Base-by-base conservation (phyloP, 2,329 filamentous ascomycete genomes). In the Venturia aucupariae region DNA sequence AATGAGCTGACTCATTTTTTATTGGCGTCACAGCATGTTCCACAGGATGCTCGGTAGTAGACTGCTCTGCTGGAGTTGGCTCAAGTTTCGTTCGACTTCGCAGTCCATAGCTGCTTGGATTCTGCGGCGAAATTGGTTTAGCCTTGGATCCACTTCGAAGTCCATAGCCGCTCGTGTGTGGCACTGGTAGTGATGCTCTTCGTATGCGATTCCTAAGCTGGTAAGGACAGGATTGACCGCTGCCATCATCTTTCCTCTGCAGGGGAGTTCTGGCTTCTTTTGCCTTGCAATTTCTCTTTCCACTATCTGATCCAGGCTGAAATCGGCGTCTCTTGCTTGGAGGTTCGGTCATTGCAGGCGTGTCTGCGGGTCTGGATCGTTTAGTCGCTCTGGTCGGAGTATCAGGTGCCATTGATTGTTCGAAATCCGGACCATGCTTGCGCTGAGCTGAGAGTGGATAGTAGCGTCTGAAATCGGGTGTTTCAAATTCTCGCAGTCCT, bases 181-280 rank as follows among this genome's bases (percentile, higher is more conserved):
- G 51, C 30, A 22, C 51, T n/a, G 51, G 51, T 35, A 57, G 51
- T 57, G 51, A 57, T 57, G 30, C 15, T 35, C 30, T 57, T n/a
- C 30, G 27, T 35, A 22, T 35, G 27, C 51, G 51, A 57, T 11
- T 57, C 19, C 51, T 57, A 17, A 57, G 51, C 19, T 57, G 27
- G 11, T 57, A 57, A 35, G 51, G 30, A 35, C 51, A 57, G 19
- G 51, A 32, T 19, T 35, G 51, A 32, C 30, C 15, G 13, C 51
- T 35, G 30, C 13, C 27, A 51, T 51, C 27, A 27, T 51, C 46
- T n/a, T 15, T 51, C 22, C 22, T 27, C 19, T n/a, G 51, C 3
- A n/a, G 5, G 8, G 27, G 51, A 8, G 51, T 57, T 35, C 30
- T n/a, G 19, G 17, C 51, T 35, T 32, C 30, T 32, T 35, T 19